Evolutionary conservation across 1,139 yeast species (phyloP), one percentile per base, ranked within the genome.

Genomic region (Debaryomyces singareniensis): DNA sequence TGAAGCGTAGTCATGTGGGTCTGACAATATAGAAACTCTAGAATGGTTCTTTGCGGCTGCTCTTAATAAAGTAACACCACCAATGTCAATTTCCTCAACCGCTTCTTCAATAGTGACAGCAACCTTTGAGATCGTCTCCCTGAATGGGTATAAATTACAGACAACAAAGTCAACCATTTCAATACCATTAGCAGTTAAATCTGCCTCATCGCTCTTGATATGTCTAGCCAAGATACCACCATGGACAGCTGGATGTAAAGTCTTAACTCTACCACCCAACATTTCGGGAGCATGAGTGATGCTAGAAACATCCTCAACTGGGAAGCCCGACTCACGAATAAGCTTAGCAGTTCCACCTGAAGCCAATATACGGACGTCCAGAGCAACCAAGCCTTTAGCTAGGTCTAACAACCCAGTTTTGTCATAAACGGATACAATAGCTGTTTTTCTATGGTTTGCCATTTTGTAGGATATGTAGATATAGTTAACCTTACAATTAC

Each of bases 1-100:
- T 29, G 70, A 74, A 31, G 96, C 78, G 61, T 91, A 91, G 62
- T 91, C 98, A 36, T 68, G 68, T 42, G 98, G 98, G 61, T 91
- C 98, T 21, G 95, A 83, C 51, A 91, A 70, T 43, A 91, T 89
- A 37, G 96, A 84, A 38, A 91, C 98, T 63, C 98, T 78, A 37
- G 94, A 71, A 60, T 91, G 98, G 67, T 91, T 91, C 71, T 91
- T 91, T 39, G 98, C 98, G 37, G 98, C 98, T 30, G 98, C 98
- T 62, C 98, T 80, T 58, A 91, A 71, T 42, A 91, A 70, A 28
- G 98, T 91, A 37, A 91, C 98, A 55, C 98, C 98, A 49, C 98
- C 98, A 55, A 91, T 91, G 56, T 91, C 98, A 47, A 91, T 81
- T 64, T 91, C 97, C 68, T 91, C 98, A 32, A 91, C 96, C 11